A percentile compares a stretch with the other conserved stretches of the same genome.
Conservation (phyloP, 805 yeast species). For the Spencermartinsiella europaea region DNA sequence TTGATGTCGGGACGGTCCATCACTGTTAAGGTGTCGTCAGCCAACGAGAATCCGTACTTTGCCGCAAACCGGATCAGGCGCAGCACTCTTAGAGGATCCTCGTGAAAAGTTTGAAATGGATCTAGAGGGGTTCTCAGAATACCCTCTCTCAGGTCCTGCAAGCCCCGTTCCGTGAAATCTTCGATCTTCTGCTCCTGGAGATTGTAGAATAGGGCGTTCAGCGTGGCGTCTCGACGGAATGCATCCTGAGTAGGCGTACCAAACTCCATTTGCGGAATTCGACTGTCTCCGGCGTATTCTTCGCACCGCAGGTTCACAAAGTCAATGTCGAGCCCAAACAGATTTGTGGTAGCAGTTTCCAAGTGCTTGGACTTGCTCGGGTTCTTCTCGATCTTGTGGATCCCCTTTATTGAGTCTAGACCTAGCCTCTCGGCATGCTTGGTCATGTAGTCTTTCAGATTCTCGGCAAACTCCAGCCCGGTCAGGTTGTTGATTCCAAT, state of each 20-base stretch:
- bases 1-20: conserved; percentile 61
- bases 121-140: conserved; percentile 81
- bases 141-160: conserved; percentile 64
- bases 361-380: conserved; percentile 95
- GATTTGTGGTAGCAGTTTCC: conserved; percentile 90
- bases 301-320: conserved; percentile 90
- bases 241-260: conserved; percentile 96
- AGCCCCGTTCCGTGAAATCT: conserved; percentile 76
- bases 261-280: conserved; percentile 77
- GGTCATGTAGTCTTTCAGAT: conserved; percentile 47
- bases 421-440: conserved; percentile 29
- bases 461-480: conserved; percentile 80
- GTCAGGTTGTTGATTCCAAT: conserved; percentile 81
- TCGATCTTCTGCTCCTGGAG: conserved; percentile 64
- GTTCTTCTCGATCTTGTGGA: conserved; percentile 82
- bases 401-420: conserved; percentile 31
- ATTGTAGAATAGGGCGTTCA: conserved; percentile 89
- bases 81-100: conserved; percentile 89
- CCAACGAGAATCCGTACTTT: conserved; percentile 65
- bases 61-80: conserved; percentile 83
- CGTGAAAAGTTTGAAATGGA: conserved; percentile 79
- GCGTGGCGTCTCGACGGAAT: conserved; percentile 86
- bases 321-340: conserved; percentile 82
- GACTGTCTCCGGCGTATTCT: conserved; percentile 70
- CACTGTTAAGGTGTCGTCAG: conserved; percentile 47